Evolutionary conservation across 495 filamentous ascomycete species (phyloP).

Genomic region (Thermothielavioides terrestris): DNA sequence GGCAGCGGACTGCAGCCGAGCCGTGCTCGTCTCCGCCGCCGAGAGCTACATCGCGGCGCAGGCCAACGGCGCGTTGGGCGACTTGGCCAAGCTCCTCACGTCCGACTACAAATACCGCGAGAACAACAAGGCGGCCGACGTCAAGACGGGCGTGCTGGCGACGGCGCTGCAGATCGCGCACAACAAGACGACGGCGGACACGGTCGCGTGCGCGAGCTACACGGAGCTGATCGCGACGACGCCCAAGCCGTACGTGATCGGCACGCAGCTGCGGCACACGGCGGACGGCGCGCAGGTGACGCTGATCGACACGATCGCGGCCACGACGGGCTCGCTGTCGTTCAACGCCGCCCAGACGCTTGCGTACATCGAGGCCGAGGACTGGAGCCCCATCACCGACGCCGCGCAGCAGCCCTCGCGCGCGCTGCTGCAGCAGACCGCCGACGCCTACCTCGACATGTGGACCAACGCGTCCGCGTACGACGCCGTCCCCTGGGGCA

Average conservation of each 20-base stretch:
- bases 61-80: conserved; percentile 19
- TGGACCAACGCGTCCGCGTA: conserved; percentile 28
- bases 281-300: conserved; percentile 19
- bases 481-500: conserved; percentile 33
- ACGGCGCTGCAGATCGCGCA: conserved; percentile 24
- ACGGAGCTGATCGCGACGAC: conserved; percentile 32
- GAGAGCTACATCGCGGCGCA: conserved; percentile 37
- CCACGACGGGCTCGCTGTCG: conserved; percentile 33
- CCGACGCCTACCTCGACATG: conserved; percentile 37
- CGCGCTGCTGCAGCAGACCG: conserved; percentile 25
- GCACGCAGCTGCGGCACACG: conserved; percentile 32
- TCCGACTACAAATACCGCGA: conserved; percentile 15
- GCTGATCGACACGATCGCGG: conserved; percentile 32
- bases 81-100: conserved; percentile 7
- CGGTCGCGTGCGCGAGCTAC: conserved; percentile 28
- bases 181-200: conserved; percentile 26
- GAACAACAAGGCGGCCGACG: conserved; percentile 25
- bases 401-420: conserved; percentile 20
- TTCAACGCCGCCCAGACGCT: conserved; percentile 36
- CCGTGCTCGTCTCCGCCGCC: conserved; percentile 27
- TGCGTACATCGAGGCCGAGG: conserved; percentile 26
- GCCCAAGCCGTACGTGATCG: conserved; percentile 32
- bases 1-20: conserved; percentile 18
- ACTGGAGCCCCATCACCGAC: conserved; percentile 31
- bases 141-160: conserved; percentile 23